phyloP scores from a whole-genome alignment of 2,329 filamentous ascomycete species.

The Lecanicillium sp. region DNA sequence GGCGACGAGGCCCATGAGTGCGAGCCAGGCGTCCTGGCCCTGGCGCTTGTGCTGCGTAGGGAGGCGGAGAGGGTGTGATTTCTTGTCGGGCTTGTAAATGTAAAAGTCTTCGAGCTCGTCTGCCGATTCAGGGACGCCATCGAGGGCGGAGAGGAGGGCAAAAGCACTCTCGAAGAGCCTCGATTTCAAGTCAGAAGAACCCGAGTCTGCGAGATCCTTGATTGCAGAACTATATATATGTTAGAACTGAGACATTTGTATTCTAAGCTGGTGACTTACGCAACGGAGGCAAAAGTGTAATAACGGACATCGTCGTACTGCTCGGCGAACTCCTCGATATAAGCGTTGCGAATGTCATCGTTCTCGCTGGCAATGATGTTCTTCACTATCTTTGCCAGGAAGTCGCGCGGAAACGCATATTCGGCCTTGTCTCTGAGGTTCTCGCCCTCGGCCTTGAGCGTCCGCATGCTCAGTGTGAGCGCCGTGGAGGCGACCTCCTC shows the following conservation, averaged over 20 bases:
- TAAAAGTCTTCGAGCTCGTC: conserved; percentile 67
- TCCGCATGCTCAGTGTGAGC: conserved; percentile 73
- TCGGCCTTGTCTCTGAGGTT: conserved; percentile 55
- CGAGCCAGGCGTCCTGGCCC: conserved; percentile 82
- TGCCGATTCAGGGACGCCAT: conserved; percentile 61
- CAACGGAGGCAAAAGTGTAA: conserved; percentile 69
- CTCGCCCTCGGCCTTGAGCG: conserved; percentile 73
- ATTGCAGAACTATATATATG: conserved; percentile 21
- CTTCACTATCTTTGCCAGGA: conserved; percentile 60
- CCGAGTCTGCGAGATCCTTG: conserved; percentile 18
- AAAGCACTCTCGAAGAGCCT: conserved; percentile 51
- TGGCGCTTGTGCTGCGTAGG: conserved; percentile 67
- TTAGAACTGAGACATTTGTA: conserved; percentile 1
- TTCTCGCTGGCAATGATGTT: conserved; percentile 53
- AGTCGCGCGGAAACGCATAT: conserved; percentile 61
- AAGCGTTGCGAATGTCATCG: conserved; percentile 61
- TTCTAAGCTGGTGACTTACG: conserved; percentile 48
- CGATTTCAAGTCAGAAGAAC: conserved; percentile 14
- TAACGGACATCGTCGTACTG: conserved; percentile 80
- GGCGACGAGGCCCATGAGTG: conserved; percentile 62
- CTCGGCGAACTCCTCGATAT: conserved; percentile 70
- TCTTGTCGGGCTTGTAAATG: conserved; percentile 57
- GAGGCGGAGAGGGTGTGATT: conserved; percentile 59
- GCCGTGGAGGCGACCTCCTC: conserved; percentile 62
- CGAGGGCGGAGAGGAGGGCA: conserved; percentile 58